Percentiles rank a stretch among this genome's conserved stretches.
phyloP scores from a whole-genome alignment of 768 basidiomycete genomes.

The Scleroderma citrinum region DNA sequence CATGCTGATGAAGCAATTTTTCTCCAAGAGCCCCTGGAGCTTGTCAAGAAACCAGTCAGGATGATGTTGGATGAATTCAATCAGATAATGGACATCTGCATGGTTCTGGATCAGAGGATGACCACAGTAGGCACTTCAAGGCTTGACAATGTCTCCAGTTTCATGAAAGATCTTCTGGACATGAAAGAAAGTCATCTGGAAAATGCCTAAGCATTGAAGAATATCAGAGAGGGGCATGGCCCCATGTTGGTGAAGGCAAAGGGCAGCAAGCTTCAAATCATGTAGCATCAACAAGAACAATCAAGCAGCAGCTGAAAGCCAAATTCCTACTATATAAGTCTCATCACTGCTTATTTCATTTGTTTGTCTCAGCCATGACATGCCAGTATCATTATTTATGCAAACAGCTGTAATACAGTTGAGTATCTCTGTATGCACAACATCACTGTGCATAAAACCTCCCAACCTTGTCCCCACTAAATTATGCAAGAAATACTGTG shows the following conservation, averaged over 20 bases:
- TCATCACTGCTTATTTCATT: no score
- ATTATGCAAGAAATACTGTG: no score
- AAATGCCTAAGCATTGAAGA: slow-evolving; percentile 17
- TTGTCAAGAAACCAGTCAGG: slow-evolving; percentile 34
- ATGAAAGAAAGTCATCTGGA: slow-evolving; percentile 16
- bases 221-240: slow-evolving; percentile 2
- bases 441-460: no score
- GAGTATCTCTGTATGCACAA: no score
- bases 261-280: background rate
- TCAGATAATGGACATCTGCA: slow-evolving; percentile 21
- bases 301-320: no score
- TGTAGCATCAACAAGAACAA: background rate
- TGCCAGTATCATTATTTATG: no score
- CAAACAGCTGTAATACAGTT: no score
- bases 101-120: background rate
- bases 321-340: no score
- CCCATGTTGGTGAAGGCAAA: background rate
- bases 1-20: slow-evolving; percentile 23
- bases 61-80: slow-evolving; percentile 12
- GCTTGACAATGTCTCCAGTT: slow-evolving; percentile 11
- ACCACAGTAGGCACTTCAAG: background rate
- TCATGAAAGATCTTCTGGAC: slow-evolving; percentile 10
- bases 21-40: slow-evolving; percentile 9
- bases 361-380: no score
- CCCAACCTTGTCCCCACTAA: no score